Conservation (phyloP, 805 yeast species). For the Debaryomyces hansenii region DNA sequence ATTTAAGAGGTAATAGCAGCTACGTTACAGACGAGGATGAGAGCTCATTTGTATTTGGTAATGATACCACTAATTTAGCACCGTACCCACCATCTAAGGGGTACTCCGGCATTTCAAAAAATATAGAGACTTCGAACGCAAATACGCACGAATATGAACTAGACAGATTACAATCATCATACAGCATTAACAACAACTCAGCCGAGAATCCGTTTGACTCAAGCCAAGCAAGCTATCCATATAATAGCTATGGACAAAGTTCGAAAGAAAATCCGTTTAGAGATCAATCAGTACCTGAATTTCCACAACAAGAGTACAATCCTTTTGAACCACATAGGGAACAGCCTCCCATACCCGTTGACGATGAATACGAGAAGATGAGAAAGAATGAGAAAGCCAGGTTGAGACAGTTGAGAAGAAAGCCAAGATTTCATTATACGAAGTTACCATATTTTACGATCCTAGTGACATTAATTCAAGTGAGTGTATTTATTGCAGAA, state of each 20-base stretch:
- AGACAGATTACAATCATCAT: neutral
- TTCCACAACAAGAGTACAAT: neutral
- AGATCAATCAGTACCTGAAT: neutral
- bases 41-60: neutral
- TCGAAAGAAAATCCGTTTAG: conserved; percentile 6
- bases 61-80: neutral
- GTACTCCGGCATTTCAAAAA: neutral
- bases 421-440: conserved; percentile 36
- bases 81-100: neutral
- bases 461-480: conserved; percentile 45
- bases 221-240: neutral
- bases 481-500: conserved; percentile 62
- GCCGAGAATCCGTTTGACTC: neutral
- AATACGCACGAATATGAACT: neutral
- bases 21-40: conserved; percentile 6
- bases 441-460: conserved; percentile 43
- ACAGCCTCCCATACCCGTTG: conserved; percentile 4
- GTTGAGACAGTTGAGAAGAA: conserved; percentile 20
- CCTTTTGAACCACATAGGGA: conserved; percentile 2
- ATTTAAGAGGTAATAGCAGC: conserved; percentile 2
- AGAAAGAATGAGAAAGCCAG: conserved; percentile 24
- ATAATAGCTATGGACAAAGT: neutral
- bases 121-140: neutral
- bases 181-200: neutral
- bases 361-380: conserved; percentile 13